phyloP scores from a whole-genome alignment of 257 asterid genomes.

The Solanum etuberosum region DNA sequence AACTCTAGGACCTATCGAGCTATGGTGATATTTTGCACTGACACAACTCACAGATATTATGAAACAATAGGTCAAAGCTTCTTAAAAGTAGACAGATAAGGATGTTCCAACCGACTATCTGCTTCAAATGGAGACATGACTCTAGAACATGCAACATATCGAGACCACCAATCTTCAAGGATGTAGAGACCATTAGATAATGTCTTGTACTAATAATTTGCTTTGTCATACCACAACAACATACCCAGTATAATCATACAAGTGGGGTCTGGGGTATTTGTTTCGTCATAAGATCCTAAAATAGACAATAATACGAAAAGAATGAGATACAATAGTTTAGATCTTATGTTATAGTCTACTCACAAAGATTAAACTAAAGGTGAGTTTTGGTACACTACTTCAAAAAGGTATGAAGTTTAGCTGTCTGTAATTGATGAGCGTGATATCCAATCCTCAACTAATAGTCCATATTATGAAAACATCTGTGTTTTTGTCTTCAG shows the following conservation, averaged over 20 bases:
- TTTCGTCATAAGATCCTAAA: neutral
- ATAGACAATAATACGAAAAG: neutral
- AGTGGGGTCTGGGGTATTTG: neutral
- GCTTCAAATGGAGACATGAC: neutral
- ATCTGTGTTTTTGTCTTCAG: neutral
- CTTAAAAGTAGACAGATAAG: neutral
- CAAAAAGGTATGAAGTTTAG: neutral
- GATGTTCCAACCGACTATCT: neutral
- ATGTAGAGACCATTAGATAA: neutral
- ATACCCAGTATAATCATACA: neutral
- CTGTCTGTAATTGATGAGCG: neutral
- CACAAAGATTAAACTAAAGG: neutral
- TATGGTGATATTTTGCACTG: neutral
- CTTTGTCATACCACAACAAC: neutral
- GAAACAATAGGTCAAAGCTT: neutral
- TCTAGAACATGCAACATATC: neutral
- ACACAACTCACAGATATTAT: neutral
- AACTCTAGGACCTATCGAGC: neutral
- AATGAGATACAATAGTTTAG: neutral
- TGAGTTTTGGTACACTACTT: neutral
- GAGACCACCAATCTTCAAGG: neutral
- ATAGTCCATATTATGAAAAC: neutral
- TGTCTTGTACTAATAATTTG: neutral
- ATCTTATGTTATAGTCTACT: neutral
- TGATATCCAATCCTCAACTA: neutral